Evolutionary conservation across 768 basidiomycete genomes (phyloP), one percentile per base, ranked within the genome.

Genomic region (Trametes cingulata): DNA sequence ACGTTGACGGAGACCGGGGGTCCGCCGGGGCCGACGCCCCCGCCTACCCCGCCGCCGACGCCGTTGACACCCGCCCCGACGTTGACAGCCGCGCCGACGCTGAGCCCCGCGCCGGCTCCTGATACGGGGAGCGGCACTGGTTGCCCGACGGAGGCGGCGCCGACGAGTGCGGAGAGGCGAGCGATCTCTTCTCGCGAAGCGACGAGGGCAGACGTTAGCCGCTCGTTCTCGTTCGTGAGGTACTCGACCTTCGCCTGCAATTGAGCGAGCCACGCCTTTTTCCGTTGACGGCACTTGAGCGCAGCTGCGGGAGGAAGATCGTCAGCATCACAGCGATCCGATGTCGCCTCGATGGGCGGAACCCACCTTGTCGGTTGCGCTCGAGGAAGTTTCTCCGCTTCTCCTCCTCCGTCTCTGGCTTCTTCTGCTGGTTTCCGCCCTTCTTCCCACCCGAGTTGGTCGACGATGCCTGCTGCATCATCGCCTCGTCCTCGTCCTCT

Each of bases 281-380:
- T 99, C 59, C 97, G 90, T 72, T 99, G 97, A 36, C 97, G 93
- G 75, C 97, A 99, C 77, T 98, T 98, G 66, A 98, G 85, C 6
- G 97, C 97, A 62, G 97, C 96, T 98, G 68, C 14, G 39, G 33
- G 67, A 1, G 54, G 12, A 48, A 29, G 36, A 13, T 33, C 63
- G 60, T n/a, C n/a, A n/a, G n/a, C n/a, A n/a, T n/a, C n/a, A n/a
- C n/a, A n/a, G n/a, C n/a, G n/a, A 17, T 22, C 70, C 50, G 56
- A 6, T 20, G 15, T 53, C 36, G 19, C 36, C 47, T 8, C 7
- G 24, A 50, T 29, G 43, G 40, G 48, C 17, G 20, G 9, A 24
- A 71, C 79, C 52, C 62, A 98, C 96, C 96, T 84, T 98, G 97
- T 68, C 97, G 82, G 71, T 99, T 99, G 62, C 97, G 82, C 74